Evolutionary conservation across 768 basidiomycete genomes (phyloP).

Genomic region (Epithele typhae): DNA sequence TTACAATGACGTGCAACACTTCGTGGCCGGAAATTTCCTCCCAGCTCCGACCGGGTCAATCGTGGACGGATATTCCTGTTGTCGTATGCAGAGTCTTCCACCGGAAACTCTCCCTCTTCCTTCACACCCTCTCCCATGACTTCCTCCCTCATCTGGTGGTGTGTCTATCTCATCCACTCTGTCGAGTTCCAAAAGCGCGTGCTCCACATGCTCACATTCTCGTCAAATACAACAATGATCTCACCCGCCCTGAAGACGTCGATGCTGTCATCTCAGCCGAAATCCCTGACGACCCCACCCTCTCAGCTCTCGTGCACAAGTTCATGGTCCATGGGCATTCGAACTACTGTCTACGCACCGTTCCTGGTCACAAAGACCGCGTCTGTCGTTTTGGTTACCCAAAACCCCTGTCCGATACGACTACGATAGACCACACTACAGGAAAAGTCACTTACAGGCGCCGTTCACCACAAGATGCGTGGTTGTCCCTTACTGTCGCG

Average conservation of each 20-base stretch:
- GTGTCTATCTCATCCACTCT: too few relatives aligned
- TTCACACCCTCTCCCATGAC: constrained; percentile 25
- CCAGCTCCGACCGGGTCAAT: constrained; percentile 31
- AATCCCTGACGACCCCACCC: constrained; percentile 24
- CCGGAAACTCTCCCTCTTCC: constrained; percentile 23
- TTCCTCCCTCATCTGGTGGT: constrained; percentile 33
- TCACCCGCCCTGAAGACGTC: constrained; percentile 23
- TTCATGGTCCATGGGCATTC: constrained; percentile 37
- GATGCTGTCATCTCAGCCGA: constrained; percentile 32
- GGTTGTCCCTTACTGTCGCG: constrained; percentile 28
- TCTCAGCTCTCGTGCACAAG: constrained; percentile 22
- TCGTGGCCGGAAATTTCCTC: constrained; percentile 35
- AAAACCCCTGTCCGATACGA: constrained; percentile 16
- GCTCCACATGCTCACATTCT: constrained; percentile 40
- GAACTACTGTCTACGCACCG: constrained; percentile 27
- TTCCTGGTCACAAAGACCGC: constrained; percentile 12
- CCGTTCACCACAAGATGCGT: constrained; percentile 18
- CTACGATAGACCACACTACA: too few relatives aligned
- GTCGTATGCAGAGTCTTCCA: constrained; percentile 35
- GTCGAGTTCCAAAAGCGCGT: constrained; percentile 40
- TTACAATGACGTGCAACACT: constrained; percentile 39
- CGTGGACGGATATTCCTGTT: constrained; percentile 30
- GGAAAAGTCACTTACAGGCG: too few relatives aligned
- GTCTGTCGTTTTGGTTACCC: constrained; percentile 23
- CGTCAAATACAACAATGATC: constrained; percentile 25